Evolutionary conservation across 140 eudicot genomes (phyloP).

Genomic region (Senecio squalidus): DNA sequence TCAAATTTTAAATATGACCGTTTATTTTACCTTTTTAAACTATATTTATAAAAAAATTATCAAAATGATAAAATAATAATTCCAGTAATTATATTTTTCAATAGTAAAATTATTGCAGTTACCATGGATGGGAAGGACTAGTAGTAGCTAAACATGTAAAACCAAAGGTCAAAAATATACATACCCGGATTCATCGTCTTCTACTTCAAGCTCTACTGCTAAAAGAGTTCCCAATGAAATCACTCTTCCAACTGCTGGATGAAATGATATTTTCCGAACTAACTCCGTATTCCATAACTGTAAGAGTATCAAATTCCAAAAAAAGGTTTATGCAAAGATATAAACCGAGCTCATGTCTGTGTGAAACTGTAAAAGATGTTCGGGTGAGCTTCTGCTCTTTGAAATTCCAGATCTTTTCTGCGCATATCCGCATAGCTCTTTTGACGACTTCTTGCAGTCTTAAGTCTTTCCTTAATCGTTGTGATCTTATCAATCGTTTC

Average conservation of each 20-base stretch:
- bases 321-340: neutral
- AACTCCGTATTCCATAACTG: conserved; percentile 82
- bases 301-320: conserved; percentile 10
- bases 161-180: neutral
- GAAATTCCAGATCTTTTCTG: too few species aligned
- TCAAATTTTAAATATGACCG: too few species aligned
- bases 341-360: neutral
- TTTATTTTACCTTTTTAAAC: too few species aligned
- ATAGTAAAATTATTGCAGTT: neutral
- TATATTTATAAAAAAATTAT: too few species aligned
- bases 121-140: neutral
- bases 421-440: too few species aligned
- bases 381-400: too few species aligned
- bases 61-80: too few species aligned
- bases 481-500: too few species aligned
- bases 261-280: conserved; percentile 61
- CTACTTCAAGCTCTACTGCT: conserved; percentile 76
- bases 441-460: too few species aligned
- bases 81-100: neutral
- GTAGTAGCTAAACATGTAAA: neutral
- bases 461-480: too few species aligned
- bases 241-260: conserved; percentile 62
- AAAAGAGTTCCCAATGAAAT: conserved; percentile 82
- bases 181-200: conserved; percentile 74
- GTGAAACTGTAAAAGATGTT: too few species aligned